phyloP scores from a whole-genome alignment of 2,329 filamentous ascomycete genomes.

The Penicillium griseofulvum region DNA sequence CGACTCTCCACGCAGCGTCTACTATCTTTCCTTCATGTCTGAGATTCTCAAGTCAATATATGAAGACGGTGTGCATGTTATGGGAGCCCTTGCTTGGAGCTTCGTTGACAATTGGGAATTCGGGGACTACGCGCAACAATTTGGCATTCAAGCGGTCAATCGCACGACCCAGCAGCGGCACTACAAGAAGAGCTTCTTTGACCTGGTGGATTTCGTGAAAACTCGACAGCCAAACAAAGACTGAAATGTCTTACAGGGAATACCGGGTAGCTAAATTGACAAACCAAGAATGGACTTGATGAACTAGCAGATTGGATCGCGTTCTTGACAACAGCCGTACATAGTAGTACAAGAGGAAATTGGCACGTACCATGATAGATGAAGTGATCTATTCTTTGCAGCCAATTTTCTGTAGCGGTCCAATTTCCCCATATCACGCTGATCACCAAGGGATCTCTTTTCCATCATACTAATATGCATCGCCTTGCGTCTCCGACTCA shows the following conservation, averaged over 20 bases:
- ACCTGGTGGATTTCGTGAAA: slow-evolving; percentile 53
- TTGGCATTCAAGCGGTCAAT: slow-evolving; percentile 59
- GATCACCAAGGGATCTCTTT: slow-evolving; percentile 32
- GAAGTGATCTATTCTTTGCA: neutral
- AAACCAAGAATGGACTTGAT: neutral
- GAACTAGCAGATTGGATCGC: neutral
- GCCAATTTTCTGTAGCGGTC: neutral
- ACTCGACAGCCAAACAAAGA: slow-evolving; percentile 9
- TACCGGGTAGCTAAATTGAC: neutral
- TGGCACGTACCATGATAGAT: too few relatives aligned
- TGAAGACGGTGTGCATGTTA: slow-evolving; percentile 56
- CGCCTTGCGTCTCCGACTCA: slow-evolving; percentile 38
- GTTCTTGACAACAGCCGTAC: neutral
- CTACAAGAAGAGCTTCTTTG: slow-evolving; percentile 61
- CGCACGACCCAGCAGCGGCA: slow-evolving; percentile 50
- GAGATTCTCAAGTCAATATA: slow-evolving; percentile 57
- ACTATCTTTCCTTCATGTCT: slow-evolving; percentile 55
- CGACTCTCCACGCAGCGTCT: slow-evolving; percentile 54
- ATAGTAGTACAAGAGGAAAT: neutral
- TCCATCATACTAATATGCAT: slow-evolving; percentile 42
- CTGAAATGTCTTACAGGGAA: neutral
- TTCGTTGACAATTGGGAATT: slow-evolving; percentile 58
- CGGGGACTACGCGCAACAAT: slow-evolving; percentile 50
- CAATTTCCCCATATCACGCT: neutral
- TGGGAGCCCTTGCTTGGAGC: slow-evolving; percentile 56